phyloP scores from a whole-genome alignment of 192 early-diverging fungal species.

The Linnemannia exigua region DNA sequence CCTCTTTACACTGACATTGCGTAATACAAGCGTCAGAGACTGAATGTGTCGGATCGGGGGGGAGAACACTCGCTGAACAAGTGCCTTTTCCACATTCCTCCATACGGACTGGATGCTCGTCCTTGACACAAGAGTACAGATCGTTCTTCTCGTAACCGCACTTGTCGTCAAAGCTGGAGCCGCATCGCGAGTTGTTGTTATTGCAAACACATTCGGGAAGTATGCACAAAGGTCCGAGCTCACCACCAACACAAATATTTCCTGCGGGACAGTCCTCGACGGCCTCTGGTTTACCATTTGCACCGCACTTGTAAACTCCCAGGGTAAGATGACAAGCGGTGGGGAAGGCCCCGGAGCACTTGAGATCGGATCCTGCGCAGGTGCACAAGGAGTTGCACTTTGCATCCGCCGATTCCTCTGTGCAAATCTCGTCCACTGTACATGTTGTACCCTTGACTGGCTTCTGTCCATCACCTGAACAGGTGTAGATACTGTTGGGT shows the following conservation, averaged over 20 bases:
- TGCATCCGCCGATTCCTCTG: neutral
- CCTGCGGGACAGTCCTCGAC: neutral
- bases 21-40: neutral
- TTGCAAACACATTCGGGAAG: neutral
- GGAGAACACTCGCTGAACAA: neutral
- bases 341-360: neutral
- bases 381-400: neutral
- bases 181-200: neutral
- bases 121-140: neutral
- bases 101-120: neutral
- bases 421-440: neutral
- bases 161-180: neutral
- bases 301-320: conserved; percentile 3
- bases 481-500: neutral
- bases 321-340: neutral
- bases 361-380: neutral
- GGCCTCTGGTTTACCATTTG: neutral
- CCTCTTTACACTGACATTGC: neutral
- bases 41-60: neutral
- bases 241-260: too few relatives aligned
- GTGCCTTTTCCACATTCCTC: neutral
- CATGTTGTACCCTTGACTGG: neutral
- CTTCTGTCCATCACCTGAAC: neutral
- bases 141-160: neutral
- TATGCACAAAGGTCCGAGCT: too few relatives aligned